These are phyloP conservation scores for Solanum chaucha DNA, from an alignment of 257 asterid species.

Conservation along the genomic window DNA sequence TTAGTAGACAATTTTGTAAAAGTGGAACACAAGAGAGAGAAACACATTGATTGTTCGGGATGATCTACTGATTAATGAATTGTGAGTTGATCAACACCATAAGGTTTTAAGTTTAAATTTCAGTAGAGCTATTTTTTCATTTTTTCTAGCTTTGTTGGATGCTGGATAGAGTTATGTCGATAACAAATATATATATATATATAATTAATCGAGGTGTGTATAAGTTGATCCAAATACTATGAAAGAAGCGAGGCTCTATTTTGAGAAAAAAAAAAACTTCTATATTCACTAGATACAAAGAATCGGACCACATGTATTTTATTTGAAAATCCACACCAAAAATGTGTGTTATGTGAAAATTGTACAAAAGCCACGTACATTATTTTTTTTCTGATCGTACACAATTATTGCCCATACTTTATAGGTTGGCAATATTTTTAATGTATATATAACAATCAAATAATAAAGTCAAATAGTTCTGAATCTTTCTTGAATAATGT, in stretches of 20 bases:
- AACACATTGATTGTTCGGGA: background rate
- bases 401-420: background rate
- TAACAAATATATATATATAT: no score
- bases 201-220: background rate
- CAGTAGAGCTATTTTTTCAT: background rate
- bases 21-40: background rate
- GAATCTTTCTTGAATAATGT: background rate
- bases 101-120: background rate
- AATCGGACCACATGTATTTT: background rate
- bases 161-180: background rate
- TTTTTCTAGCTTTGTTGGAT: accelerated
- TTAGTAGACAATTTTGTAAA: background rate
- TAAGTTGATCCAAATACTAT: accelerated
- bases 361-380: background rate
- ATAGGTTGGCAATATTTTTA: background rate
- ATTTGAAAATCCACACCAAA: background rate
- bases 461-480: background rate
- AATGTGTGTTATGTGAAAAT: background rate
- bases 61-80: background rate
- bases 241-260: background rate
- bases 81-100: background rate
- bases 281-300: background rate
- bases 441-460: background rate
- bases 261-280: background rate
- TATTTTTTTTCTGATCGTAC: no score